Evolutionary conservation across 495 filamentous ascomycete genomes (phyloP).

Genomic region (Umbilicaria muhlenbergii): DNA sequence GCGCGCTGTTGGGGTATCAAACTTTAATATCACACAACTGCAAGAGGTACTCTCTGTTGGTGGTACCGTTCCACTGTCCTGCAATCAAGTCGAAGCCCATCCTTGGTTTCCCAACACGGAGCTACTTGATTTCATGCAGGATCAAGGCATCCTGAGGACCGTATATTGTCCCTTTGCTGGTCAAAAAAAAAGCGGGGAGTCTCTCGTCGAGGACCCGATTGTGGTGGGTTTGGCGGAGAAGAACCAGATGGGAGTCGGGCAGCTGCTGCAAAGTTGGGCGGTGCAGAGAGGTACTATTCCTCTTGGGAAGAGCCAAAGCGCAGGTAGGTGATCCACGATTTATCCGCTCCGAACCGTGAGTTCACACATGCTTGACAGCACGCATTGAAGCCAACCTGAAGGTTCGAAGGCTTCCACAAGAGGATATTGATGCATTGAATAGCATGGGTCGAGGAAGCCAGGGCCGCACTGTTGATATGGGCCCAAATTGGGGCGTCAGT

Average conservation of each 20-base stretch:
- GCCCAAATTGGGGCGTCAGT: background rate
- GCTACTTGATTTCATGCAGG: constrained; percentile 27
- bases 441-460: background rate
- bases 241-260: constrained; percentile 3
- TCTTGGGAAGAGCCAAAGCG: background rate
- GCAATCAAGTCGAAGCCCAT: constrained; percentile 43
- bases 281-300: constrained; percentile 4
- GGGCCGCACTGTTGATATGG: constrained; percentile 1
- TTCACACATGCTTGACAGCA: background rate
- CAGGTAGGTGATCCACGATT: background rate
- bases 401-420: background rate
- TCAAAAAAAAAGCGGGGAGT: constrained; percentile 20
- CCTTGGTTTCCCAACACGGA: constrained; percentile 40
- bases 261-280: constrained; percentile 5
- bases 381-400: constrained; percentile 1
- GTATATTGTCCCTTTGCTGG: constrained; percentile 43
- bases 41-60: constrained; percentile 19
- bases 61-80: constrained; percentile 10
- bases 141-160: constrained; percentile 35
- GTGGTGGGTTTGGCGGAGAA: constrained; percentile 19
- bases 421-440: constrained; percentile 1
- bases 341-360: background rate
- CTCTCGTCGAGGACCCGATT: constrained; percentile 8
- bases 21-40: constrained; percentile 30
- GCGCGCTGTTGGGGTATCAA: constrained; percentile 40